Evolutionary conservation across 2,329 filamentous ascomycete genomes (phyloP).

Genomic region (Fusarium annulatum): DNA sequence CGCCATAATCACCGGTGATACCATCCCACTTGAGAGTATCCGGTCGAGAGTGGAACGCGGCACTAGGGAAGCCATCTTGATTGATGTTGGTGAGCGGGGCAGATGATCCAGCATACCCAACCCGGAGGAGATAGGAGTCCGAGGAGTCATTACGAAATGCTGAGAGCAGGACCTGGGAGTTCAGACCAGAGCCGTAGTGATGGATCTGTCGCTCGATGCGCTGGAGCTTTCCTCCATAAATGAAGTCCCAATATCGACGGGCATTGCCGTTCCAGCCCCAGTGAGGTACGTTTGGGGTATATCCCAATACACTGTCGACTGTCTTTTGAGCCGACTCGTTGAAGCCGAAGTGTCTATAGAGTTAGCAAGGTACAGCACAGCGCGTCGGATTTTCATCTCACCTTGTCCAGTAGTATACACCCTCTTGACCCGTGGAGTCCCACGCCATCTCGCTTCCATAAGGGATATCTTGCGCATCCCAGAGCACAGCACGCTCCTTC

Average conservation of each 20-base stretch:
- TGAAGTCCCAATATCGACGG: conserved; percentile 69
- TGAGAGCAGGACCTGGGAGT: conserved; percentile 64
- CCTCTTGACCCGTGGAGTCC: conserved; percentile 72
- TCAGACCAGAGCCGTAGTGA: conserved; percentile 70
- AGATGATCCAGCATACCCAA: conserved; percentile 64
- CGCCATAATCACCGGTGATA: conserved; percentile 68
- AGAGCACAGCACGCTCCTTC: conserved; percentile 59
- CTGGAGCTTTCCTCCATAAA: conserved; percentile 57
- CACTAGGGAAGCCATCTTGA: conserved; percentile 63
- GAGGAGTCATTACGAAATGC: conserved; percentile 59
- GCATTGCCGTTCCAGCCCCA: conserved; percentile 74
- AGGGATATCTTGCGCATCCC: conserved; percentile 63
- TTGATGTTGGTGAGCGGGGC: conserved; percentile 67
- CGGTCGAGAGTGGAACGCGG: conserved; percentile 68
- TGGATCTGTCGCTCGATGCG: conserved; percentile 61
- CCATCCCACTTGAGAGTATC: conserved; percentile 67
- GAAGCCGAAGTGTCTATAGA: conserved; percentile 60
- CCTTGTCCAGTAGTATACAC: conserved; percentile 69
- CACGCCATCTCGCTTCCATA: conserved; percentile 72
- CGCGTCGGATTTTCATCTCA: neutral
- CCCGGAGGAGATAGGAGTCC: conserved; percentile 62
- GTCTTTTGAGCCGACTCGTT: conserved; percentile 59
- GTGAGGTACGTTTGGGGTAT: conserved; percentile 67
- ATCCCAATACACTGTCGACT: conserved; percentile 65
- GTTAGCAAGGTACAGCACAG: neutral